Conservation (phyloP, 1,284 basidiomycete species). For the Heterobasidion parviporum region DNA sequence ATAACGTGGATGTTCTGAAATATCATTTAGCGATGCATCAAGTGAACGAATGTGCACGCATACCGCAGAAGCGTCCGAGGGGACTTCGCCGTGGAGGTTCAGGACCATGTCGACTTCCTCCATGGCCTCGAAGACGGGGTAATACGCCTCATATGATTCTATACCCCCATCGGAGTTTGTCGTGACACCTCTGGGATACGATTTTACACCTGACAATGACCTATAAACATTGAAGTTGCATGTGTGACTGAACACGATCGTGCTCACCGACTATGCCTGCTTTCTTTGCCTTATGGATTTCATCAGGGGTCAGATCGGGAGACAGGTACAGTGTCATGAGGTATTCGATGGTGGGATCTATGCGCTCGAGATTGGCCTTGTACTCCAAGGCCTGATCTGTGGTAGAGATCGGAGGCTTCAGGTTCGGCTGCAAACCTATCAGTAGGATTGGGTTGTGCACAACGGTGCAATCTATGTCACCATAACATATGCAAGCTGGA, state of each 20-base stretch:
- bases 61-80: conserved; percentile 78
- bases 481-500: conserved; percentile 95
- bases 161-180: conserved; percentile 97
- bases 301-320: conserved; percentile 83
- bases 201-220: conserved; percentile 74
- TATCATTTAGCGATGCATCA: conserved; percentile 2
- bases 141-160: conserved; percentile 93
- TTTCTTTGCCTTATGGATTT: conserved; percentile 81
- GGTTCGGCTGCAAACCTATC: conserved; percentile 67
- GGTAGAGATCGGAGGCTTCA: conserved; percentile 86
- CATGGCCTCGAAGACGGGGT: conserved; percentile 94
- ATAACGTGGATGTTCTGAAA: conserved; percentile 83
- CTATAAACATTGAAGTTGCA: too few species aligned
- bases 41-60: conserved; percentile 16
- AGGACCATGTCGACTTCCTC: conserved; percentile 90
- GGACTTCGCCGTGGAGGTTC: conserved; percentile 96
- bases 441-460: conserved; percentile 1
- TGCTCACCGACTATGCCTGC: conserved; percentile 74
- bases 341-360: conserved; percentile 80
- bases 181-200: conserved; percentile 95
- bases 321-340: conserved; percentile 96
- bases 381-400: conserved; percentile 82
- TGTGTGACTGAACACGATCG: neutral
- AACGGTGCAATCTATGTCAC: conserved; percentile 31
- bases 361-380: conserved; percentile 62